Evolutionary conservation across 2,329 filamentous ascomycete species (phyloP).

Genomic region (Lasiodiplodia citricola): DNA sequence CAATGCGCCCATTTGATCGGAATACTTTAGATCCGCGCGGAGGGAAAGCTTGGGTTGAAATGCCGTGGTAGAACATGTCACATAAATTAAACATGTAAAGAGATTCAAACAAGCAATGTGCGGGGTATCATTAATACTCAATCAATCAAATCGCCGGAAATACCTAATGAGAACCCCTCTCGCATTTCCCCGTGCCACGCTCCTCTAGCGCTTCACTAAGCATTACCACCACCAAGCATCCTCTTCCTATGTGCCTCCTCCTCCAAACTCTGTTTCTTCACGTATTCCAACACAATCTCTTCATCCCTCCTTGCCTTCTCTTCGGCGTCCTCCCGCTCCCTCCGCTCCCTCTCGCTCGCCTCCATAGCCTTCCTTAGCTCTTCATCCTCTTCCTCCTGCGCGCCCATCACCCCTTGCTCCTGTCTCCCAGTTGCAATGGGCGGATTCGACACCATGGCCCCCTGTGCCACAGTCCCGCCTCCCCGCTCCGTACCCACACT

Average conservation of each 20-base stretch:
- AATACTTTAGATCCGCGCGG: neutral
- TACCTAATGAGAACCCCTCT: neutral
- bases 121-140: slow-evolving; percentile 16
- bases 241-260: slow-evolving; percentile 62
- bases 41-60: neutral
- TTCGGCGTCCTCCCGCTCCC: slow-evolving; percentile 33
- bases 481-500: slow-evolving; percentile 15
- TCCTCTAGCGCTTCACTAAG: neutral
- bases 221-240: slow-evolving; percentile 36
- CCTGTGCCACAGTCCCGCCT: neutral
- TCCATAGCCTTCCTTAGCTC: slow-evolving; percentile 44
- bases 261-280: slow-evolving; percentile 75
- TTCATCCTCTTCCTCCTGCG: slow-evolving; percentile 40
- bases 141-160: slow-evolving; percentile 18
- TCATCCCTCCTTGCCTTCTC: slow-evolving; percentile 63
- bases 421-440: slow-evolving; percentile 34
- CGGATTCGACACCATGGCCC: neutral
- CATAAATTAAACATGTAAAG: neutral
- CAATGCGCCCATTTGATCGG: neutral
- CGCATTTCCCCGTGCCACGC: neutral
- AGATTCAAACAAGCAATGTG: neutral
- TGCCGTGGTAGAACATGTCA: neutral
- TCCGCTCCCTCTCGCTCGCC: slow-evolving; percentile 32
- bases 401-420: slow-evolving; percentile 33
- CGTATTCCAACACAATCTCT: slow-evolving; percentile 71